Evolutionary conservation across 805 yeast species (phyloP).

Genomic region (Ogataea salicorniae): DNA sequence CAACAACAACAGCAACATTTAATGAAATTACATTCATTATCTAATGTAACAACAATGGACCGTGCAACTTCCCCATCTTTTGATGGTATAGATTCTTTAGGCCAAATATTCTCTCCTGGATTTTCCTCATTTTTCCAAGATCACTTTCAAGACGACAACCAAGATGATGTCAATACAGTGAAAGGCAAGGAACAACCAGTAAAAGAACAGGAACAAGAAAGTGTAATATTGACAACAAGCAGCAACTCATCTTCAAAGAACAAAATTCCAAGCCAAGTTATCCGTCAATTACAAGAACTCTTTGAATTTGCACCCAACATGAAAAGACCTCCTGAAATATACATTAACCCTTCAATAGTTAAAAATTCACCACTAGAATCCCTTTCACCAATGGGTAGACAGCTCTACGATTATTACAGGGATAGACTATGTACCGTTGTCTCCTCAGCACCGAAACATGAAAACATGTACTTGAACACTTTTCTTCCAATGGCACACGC

Average conservation of each 20-base stretch:
- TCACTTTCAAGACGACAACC: slow-evolving; percentile 9
- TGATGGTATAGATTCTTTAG: slow-evolving; percentile 2
- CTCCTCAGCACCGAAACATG: slow-evolving; percentile 45
- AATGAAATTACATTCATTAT: background rate
- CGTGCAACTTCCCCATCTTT: background rate
- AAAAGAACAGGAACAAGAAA: background rate
- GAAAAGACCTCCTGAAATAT: slow-evolving; percentile 12
- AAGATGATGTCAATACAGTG: background rate
- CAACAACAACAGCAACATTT: background rate
- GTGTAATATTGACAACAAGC: background rate
- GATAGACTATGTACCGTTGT: slow-evolving; percentile 38
- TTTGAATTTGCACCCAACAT: slow-evolving; percentile 11
- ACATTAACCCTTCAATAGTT: slow-evolving; percentile 27
- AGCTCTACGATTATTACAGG: slow-evolving; percentile 45
- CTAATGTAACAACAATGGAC: background rate
- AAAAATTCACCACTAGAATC: slow-evolving; percentile 22
- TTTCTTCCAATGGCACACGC: slow-evolving; percentile 51
- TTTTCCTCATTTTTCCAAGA: slow-evolving; percentile 22
- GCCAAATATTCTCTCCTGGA: slow-evolving; percentile 22
- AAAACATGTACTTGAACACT: slow-evolving; percentile 46
- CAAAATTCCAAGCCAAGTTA: background rate
- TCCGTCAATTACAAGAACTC: slow-evolving; percentile 11
- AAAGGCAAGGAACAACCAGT: too few relatives aligned
- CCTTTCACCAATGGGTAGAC: slow-evolving; percentile 32
- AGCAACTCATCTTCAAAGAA: background rate